Evolutionary conservation across 306 rosid genomes (phyloP).

Genomic region (Coriaria nepalensis): DNA sequence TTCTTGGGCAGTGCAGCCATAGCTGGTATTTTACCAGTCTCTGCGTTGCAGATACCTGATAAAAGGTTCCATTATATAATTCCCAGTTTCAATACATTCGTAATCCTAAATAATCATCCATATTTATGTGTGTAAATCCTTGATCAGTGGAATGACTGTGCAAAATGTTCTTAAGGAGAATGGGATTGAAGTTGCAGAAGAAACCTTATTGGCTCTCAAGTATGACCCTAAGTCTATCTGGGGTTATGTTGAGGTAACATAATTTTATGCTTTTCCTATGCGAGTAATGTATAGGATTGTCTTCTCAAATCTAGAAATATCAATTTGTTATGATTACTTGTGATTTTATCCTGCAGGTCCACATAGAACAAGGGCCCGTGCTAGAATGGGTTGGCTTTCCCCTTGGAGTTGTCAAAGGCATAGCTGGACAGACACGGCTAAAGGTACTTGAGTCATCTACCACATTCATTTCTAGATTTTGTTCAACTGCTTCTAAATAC

Average conservation of each 20-base stretch:
- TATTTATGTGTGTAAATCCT: slow-evolving; percentile 14
- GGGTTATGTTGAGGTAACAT: slow-evolving; percentile 92
- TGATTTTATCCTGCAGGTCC: slow-evolving; percentile 41
- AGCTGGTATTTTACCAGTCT: slow-evolving; percentile 65
- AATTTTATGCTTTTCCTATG: background rate
- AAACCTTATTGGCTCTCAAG: slow-evolving; percentile 49
- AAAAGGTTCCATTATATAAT: slow-evolving; percentile 45
- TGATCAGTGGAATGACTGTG: slow-evolving; percentile 46
- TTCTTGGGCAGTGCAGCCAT: slow-evolving; percentile 87
- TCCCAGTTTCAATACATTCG: slow-evolving; percentile 3
- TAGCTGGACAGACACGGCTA: slow-evolving; percentile 88
- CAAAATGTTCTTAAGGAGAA: slow-evolving; percentile 53
- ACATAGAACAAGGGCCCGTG: slow-evolving; percentile 93
- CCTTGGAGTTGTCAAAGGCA: slow-evolving; percentile 83
- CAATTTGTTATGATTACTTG: background rate
- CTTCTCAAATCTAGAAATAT: background rate
- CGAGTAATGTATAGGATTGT: background rate
- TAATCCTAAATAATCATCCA: slow-evolving; percentile 1
- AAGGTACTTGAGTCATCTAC: slow-evolving; percentile 42
- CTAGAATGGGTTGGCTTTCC: slow-evolving; percentile 77
- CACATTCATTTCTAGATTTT: too few species aligned
- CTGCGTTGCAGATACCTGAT: slow-evolving; percentile 53
- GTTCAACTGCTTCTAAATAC: too few species aligned
- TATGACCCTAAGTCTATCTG: slow-evolving; percentile 76
- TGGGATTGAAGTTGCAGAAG: slow-evolving; percentile 46